Percentiles rank a stretch among this genome's conserved stretches.
Conservation (phyloP, 1,284 basidiomycete species). For the Phylloboletellus chloephorus region DNA sequence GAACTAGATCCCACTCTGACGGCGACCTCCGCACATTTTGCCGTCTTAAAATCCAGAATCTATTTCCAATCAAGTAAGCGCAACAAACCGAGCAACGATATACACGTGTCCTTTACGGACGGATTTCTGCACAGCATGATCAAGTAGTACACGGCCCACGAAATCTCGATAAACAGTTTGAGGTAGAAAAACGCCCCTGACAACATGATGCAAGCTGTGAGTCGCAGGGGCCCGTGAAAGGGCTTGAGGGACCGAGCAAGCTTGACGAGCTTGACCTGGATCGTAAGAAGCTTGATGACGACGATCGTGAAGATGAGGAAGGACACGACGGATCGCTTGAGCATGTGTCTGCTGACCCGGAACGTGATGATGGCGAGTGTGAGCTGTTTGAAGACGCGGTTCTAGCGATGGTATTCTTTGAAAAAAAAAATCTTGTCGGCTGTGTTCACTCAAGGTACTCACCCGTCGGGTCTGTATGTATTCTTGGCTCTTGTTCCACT, state of each 20-base stretch:
- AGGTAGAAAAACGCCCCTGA: conserved; percentile 28
- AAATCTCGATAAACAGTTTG: conserved; percentile 26
- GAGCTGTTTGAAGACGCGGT: conserved; percentile 23
- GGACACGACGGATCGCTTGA: conserved; percentile 28
- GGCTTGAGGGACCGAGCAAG: conserved; percentile 26
- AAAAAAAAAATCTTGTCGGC: too few species aligned
- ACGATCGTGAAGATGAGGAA: conserved; percentile 30
- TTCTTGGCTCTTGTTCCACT: conserved; percentile 17
- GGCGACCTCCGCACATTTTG: not conserved
- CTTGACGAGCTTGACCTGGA: conserved; percentile 30
- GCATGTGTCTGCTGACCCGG: conserved; percentile 25
- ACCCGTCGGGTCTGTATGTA: conserved; percentile 22
- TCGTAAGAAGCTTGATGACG: conserved; percentile 26
- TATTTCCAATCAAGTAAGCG: conserved; percentile 31
- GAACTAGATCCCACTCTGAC: not conserved
- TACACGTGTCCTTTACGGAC: conserved; percentile 22
- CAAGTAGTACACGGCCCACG: conserved; percentile 29
- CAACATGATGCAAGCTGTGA: conserved; percentile 22
- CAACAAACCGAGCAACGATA: conserved; percentile 22
- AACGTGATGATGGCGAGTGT: conserved; percentile 26
- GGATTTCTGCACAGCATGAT: conserved; percentile 26
- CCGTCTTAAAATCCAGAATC: not conserved
- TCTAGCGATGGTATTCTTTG: too few species aligned
- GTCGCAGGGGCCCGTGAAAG: conserved; percentile 23
- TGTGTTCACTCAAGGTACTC: conserved; percentile 5